These are phyloP conservation scores for Sordariomycetes sp. DNA, from an alignment of 2,329 filamentous ascomycete species.

Conservation along the genomic window DNA sequence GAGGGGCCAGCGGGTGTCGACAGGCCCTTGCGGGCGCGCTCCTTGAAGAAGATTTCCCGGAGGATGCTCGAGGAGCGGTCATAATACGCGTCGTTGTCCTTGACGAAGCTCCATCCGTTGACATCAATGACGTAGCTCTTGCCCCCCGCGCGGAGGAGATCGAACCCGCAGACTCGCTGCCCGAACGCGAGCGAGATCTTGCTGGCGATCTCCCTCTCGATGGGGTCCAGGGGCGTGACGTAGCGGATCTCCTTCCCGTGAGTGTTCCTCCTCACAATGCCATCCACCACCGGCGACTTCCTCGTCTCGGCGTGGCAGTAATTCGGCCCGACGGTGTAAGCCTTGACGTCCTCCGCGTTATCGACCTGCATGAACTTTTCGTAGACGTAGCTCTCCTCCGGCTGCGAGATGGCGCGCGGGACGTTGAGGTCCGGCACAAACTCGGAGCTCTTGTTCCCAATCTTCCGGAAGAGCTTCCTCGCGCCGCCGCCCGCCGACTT, in stretches of 20 bases:
- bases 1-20: conserved; percentile 28
- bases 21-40: conserved; percentile 54
- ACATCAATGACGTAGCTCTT: conserved; percentile 98
- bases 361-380: conserved; percentile 95
- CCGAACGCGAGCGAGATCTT: conserved; percentile 88
- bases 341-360: conserved; percentile 96
- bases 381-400: conserved; percentile 79
- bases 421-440: conserved; percentile 65
- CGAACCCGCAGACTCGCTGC: conserved; percentile 91
- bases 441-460: conserved; percentile 98
- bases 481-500: conserved; percentile 78
- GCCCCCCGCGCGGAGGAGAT: conserved; percentile 74
- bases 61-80: conserved; percentile 80
- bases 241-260: conserved; percentile 96
- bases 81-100: conserved; percentile 98
- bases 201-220: conserved; percentile 75
- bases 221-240: conserved; percentile 68
- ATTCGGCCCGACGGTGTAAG: conserved; percentile 84
- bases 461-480: conserved; percentile 84
- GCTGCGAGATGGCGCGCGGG: conserved; percentile 72
- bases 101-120: conserved; percentile 99
- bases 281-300: conserved; percentile 95
- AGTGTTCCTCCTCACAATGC: conserved; percentile 87
- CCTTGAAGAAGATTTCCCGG: conserved; percentile 74
- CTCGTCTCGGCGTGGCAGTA: conserved; percentile 96